phyloP scores from a whole-genome alignment of 2,329 filamentous ascomycete genomes.

The Ciborinia camelliae region DNA sequence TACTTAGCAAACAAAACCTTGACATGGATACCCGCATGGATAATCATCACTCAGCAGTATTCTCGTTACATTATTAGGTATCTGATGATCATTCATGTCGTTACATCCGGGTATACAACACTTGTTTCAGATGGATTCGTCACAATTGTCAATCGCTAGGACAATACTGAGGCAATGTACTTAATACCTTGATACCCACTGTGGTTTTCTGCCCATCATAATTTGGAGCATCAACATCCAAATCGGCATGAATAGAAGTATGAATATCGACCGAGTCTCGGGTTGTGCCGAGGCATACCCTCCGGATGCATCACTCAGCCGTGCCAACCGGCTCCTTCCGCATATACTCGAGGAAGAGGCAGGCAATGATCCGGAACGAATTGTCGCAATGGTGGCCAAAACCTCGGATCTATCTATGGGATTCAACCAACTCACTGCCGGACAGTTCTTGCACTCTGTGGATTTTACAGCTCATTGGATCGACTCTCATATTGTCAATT shows the following conservation, averaged over 20 bases:
- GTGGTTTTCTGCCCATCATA: neutral
- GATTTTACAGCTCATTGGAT: constrained; percentile 30
- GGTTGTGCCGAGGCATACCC: neutral
- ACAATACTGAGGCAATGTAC: neutral
- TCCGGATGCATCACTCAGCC: neutral
- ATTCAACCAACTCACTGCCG: constrained; percentile 23
- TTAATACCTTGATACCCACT: neutral
- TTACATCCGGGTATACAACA: neutral
- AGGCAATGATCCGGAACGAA: constrained; percentile 10
- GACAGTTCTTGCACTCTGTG: constrained; percentile 25
- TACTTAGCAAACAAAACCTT: no score
- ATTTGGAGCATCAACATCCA: neutral
- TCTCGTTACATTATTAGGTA: no score
- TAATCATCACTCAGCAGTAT: no score
- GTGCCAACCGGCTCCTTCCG: constrained; percentile 20
- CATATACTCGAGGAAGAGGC: constrained; percentile 25
- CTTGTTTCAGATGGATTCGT: neutral
- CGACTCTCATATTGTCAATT: constrained; percentile 4
- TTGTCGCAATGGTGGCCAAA: constrained; percentile 24
- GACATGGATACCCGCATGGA: neutral
- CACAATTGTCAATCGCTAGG: neutral
- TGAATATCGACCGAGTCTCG: neutral
- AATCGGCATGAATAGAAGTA: neutral
- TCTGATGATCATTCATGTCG: neutral
- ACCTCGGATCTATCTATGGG: constrained; percentile 9